Conservation (phyloP, 2,329 filamentous ascomycete genomes). For the Blastomyces percursus region DNA sequence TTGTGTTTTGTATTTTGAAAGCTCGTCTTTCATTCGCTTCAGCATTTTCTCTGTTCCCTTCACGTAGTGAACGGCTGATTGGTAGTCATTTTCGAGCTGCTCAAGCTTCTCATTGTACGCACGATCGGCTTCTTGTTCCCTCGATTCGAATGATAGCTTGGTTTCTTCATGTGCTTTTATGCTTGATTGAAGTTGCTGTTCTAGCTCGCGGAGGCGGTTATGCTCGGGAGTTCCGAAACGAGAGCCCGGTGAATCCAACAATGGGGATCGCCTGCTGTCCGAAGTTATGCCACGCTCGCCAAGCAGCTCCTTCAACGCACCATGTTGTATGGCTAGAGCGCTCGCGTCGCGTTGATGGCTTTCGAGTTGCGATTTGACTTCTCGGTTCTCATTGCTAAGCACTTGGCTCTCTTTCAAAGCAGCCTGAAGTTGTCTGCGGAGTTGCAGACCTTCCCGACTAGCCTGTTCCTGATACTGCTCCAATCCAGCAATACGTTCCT, state of each 20-base stretch:
- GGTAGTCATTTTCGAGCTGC: constrained; percentile 92
- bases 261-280: constrained; percentile 56
- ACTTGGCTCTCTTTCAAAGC: constrained; percentile 72
- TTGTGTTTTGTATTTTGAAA: constrained; percentile 81
- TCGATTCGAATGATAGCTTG: constrained; percentile 62
- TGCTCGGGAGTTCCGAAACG: constrained; percentile 70
- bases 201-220: constrained; percentile 68
- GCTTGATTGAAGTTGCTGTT: constrained; percentile 71
- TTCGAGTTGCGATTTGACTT: constrained; percentile 71
- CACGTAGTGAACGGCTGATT: constrained; percentile 94
- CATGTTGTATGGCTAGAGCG: constrained; percentile 82
- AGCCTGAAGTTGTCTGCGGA: constrained; percentile 79
- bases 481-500: constrained; percentile 91
- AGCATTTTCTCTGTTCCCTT: constrained; percentile 99
- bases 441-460: constrained; percentile 79
- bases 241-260: constrained; percentile 61
- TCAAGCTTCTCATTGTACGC: constrained; percentile 86
- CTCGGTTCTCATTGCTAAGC: constrained; percentile 68
- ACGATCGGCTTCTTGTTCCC: constrained; percentile 76
- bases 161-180: constrained; percentile 76
- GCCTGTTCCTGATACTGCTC: constrained; percentile 97
- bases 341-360: constrained; percentile 89
- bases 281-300: constrained; percentile 79
- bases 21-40: constrained; percentile 93
- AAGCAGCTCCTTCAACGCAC: constrained; percentile 84